Evolutionary conservation across 2,329 filamentous ascomycete genomes (phyloP), one percentile per base, ranked within the genome.

Genomic region (Talaromyces funiculosus): DNA sequence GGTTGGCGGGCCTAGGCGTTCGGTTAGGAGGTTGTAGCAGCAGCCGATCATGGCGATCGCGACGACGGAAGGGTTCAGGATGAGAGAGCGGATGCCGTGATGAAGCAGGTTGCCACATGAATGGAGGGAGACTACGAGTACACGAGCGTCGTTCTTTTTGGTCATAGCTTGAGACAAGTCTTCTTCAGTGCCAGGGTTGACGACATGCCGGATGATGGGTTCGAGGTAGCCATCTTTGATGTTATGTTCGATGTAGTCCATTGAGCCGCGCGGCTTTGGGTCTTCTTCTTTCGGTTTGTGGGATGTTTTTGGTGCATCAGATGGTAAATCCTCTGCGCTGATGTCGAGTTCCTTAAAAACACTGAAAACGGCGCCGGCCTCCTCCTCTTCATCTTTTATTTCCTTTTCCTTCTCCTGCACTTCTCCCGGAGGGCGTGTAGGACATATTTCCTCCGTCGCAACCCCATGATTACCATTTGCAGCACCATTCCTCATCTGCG

Each of bases 21-120:
- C 94, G 0, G 93, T 97, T 67, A 97, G 79, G 5, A 97, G 85
- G 69, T 99, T 99, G 81, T 99, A 97, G 81, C 94, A 99, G 79
- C 94, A 99, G 51, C 94, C 94, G 62, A 99, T 91, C 71, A 99
- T 92, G 61, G 93, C 93, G 22, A 97, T 88, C n/a, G 92, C 91
- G 33, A 86, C 85, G 59, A 97, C 92, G 4, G 86, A 84, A 0
- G 89, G 88, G 71, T 97, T 97, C 61, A 95, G 77, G 1, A 92
- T 77, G 20, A 99, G 83, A 0, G 93, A 95, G 14, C 90, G 87
- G 61, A 99, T 87, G 9, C 90, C 94, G 71, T 95, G 92, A 73
- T 99, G 94, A 0, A 95, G 89, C n/a, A 99, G 85, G 67, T 99
- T 97, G 29, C 94, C 94, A 71, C 94, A 99, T 0, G 93, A 97